These are phyloP conservation scores for Anthoceros angustus DNA, from an alignment of 225 moss, liverwort and hornwort genomes.

Conservation along the genomic window DNA sequence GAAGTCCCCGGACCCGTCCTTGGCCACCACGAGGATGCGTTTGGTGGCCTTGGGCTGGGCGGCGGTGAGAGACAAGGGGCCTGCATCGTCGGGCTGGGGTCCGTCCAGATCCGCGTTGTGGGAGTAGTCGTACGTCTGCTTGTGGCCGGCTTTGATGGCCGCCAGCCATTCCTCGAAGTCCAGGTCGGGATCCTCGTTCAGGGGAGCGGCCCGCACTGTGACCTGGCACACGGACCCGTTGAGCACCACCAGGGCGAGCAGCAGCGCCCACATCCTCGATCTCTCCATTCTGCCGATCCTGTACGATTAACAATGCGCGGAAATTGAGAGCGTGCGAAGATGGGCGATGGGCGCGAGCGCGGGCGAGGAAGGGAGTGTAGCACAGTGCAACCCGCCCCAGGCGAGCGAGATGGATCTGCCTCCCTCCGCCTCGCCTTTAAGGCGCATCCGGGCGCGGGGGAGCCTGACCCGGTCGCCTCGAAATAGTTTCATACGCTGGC, in stretches of 20 bases:
- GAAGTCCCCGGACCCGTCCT: constrained; percentile 19
- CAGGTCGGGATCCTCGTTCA: neutral
- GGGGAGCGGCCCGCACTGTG: neutral
- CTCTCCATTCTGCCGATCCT: neutral
- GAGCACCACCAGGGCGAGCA: neutral
- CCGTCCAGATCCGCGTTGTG: neutral
- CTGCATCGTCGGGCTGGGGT: too few relatives aligned
- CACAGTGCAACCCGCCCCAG: neutral
- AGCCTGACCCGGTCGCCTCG: too few relatives aligned
- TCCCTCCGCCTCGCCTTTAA: neutral
- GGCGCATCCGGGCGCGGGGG: too few relatives aligned
- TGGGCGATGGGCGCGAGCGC: too few relatives aligned
- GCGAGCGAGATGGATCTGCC: neutral
- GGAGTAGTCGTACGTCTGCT: neutral
- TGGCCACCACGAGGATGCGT: constrained; percentile 17
- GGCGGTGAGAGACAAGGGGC: too few relatives aligned
- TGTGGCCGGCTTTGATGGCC: neutral
- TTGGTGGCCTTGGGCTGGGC: neutral
- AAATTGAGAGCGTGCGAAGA: too few relatives aligned
- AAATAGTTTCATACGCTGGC: too few relatives aligned
- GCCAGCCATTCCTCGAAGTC: neutral
- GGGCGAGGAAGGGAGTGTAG: neutral
- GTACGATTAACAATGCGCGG: neutral
- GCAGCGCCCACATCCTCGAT: neutral
- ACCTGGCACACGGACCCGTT: neutral